Percentiles rank a stretch among this genome's conserved stretches.
Conservation (phyloP, 495 filamentous ascomycete genomes). For the Aspergillus funiculosus region DNA sequence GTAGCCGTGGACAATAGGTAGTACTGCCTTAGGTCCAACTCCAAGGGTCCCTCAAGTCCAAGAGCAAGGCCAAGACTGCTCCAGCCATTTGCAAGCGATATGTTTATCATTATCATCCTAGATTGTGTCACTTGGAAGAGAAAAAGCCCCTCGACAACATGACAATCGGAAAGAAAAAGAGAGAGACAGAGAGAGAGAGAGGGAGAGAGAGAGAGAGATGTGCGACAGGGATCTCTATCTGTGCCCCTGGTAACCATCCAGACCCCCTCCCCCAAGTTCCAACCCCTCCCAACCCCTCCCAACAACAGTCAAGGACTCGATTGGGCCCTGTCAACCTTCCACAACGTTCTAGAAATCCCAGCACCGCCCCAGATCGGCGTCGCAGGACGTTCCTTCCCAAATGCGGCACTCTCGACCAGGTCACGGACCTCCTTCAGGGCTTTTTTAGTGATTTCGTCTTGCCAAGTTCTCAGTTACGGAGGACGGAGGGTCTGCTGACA, state of each 20-base stretch:
- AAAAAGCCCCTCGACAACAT: no score
- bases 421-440: conserved; percentile 1
- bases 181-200: no score
- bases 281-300: background rate
- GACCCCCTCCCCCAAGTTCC: background rate
- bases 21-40: no score
- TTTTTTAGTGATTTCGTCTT: background rate
- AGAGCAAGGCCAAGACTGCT: no score
- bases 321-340: conserved; percentile 1
- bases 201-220: background rate
- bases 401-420: background rate
- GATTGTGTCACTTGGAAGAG: background rate
- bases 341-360: conserved; percentile 9
- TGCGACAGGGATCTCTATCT: background rate
- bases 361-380: background rate
- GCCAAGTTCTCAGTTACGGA: no score
- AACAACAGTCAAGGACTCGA: background rate
- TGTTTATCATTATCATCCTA: background rate
- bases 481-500: conserved; percentile 11
- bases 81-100: background rate
- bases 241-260: background rate
- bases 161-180: no score
- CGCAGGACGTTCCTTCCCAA: conserved; percentile 1
- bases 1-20: no score
- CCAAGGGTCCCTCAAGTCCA: no score